These are phyloP conservation scores for Antrodiella citrinella DNA, from an alignment of 768 basidiomycete genomes.

Conservation along the genomic window DNA sequence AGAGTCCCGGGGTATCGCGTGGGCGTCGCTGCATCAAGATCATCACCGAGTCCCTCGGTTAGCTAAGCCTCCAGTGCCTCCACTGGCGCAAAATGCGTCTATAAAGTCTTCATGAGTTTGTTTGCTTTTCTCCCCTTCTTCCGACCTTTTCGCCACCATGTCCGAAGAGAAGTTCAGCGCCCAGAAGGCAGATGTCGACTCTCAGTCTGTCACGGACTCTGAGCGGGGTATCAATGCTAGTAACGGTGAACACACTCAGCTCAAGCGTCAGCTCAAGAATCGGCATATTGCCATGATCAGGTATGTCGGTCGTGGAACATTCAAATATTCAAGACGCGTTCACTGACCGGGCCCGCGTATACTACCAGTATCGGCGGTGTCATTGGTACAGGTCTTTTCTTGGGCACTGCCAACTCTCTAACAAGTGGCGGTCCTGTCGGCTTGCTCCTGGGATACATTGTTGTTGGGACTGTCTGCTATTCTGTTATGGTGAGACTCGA, in stretches of 20 bases:
- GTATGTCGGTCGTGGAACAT: conserved; percentile 7
- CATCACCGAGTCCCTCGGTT: background rate
- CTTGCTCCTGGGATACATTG: conserved; percentile 34
- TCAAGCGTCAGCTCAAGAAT: conserved; percentile 25
- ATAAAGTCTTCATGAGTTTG: background rate
- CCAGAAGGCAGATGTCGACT: background rate
- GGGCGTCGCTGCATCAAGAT: background rate
- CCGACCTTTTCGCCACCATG: background rate
- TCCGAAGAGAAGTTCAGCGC: background rate
- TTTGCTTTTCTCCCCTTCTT: background rate
- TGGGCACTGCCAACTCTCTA: conserved; percentile 41
- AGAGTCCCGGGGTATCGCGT: too few species aligned
- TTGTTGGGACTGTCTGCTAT: conserved; percentile 29
- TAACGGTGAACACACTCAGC: background rate
- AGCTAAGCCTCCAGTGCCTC: background rate
- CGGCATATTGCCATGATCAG: conserved; percentile 27
- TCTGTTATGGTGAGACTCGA: conserved; percentile 27
- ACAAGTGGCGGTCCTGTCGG: conserved; percentile 38
- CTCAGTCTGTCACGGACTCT: background rate
- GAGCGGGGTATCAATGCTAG: background rate
- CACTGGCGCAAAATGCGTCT: background rate
- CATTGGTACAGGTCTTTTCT: conserved; percentile 50
- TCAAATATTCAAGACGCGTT: background rate
- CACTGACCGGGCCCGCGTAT: background rate
- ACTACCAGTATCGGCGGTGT: conserved; percentile 20